Conservation (phyloP, 192 early-diverging fungal genomes). For the Coemansia sp. region DNA sequence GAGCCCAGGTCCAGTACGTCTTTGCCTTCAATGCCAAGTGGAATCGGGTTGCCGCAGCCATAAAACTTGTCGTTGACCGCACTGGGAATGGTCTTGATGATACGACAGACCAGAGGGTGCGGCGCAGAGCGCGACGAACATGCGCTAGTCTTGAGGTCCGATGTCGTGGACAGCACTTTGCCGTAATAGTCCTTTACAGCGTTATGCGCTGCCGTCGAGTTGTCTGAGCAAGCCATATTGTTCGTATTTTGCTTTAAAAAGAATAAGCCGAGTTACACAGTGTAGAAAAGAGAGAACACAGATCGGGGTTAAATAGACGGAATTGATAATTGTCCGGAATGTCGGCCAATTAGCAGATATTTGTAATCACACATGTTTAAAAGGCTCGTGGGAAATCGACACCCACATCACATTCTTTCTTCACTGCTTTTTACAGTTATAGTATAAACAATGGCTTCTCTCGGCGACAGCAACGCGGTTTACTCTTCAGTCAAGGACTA, state of each 20-base stretch:
- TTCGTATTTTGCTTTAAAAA: not conserved
- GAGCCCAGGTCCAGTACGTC: slow-evolving; percentile 52
- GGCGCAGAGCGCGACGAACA: slow-evolving; percentile 17
- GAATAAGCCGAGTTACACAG: not conserved
- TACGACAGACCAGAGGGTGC: slow-evolving; percentile 37
- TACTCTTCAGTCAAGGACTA: slow-evolving; percentile 30
- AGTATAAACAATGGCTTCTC: slow-evolving; percentile 3
- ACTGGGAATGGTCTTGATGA: slow-evolving; percentile 31
- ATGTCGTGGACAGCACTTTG: slow-evolving; percentile 25
- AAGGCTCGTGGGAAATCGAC: too few relatives aligned
- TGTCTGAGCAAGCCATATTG: not conserved
- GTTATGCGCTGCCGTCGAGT: not conserved
- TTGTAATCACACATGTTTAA: not conserved
- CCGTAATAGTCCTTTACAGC: slow-evolving; percentile 41
- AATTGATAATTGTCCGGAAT: not conserved
- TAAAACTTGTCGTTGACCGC: slow-evolving; percentile 46
- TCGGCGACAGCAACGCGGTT: slow-evolving; percentile 6
- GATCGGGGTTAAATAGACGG: not conserved
- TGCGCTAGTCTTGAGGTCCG: slow-evolving; percentile 34
- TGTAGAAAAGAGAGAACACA: not conserved
- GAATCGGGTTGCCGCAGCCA: slow-evolving; percentile 50
- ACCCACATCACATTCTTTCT: not conserved
- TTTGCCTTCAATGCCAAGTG: slow-evolving; percentile 47
- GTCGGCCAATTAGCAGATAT: slow-evolving; percentile 4
- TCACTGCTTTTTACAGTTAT: not conserved